Base-by-base conservation (phyloP, 78 protist species). In the Chrysochromulina tobinii region DNA sequence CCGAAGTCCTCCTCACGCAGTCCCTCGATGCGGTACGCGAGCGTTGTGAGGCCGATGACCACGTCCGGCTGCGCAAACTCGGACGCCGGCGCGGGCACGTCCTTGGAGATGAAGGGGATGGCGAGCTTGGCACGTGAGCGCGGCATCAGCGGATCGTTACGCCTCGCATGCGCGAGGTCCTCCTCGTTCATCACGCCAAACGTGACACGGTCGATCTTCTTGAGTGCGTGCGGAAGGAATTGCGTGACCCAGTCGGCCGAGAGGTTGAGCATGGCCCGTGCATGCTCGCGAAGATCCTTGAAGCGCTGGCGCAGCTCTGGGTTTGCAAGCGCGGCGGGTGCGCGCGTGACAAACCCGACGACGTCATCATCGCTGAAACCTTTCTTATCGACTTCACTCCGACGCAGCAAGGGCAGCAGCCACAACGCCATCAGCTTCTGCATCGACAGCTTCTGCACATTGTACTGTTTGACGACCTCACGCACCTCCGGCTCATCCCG, bases 131-230 rank as follows among this genome's bases (percentile, higher is more conserved):
- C 53, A 38, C 94, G 89, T 0, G 94, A 84, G 69, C 61, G 85
- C 14, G 94, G 94, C 86, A 91, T 86, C 50, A 25, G 23, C 50
- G 94, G 91, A 6, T 66, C 83, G 53, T 4, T 48, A 4, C 72
- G 85, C 21, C 69, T 66, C 25, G 94, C 90, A 15, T 83, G 92
- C 88, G 3, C 17, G 87, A 64, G 7, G 87, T 93, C 95, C 51
- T 51, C 83, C 73, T 55, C 61, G 59, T 18, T 58, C 90, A 93
- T 75, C 54, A 93, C 2, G 54, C 95, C 95, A 77, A 85, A 93
- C n/a, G 95, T 87, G 20, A 93, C 95, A 38, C 95, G 91, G 79
- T 93, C 69, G 66, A 93, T 61, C 85, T 93, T 93, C 57, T 73
- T 23, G 38, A 93, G 61, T 25, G 61, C 77, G 88, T 93, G 95